Evolutionary conservation across 1,284 basidiomycete species (phyloP), one percentile per base, ranked within the genome.

Genomic region (Pseudozyma thailandica): DNA sequence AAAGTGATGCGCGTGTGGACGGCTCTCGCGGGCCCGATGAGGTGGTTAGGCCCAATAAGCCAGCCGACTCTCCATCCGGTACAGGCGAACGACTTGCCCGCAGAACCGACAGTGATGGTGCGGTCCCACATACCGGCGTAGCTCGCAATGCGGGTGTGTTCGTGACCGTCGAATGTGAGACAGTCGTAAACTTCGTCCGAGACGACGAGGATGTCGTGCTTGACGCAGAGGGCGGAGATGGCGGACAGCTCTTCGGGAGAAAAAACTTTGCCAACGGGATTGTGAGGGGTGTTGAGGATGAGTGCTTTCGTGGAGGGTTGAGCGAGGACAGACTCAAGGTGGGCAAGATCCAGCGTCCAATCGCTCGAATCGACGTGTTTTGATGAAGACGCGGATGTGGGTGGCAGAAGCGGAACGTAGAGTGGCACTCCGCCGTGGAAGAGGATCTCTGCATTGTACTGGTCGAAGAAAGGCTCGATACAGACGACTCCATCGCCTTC

Each of bases 1-100:
- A 98, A 98, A 18, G 97, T 91, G 80, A 98, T 95, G 39, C 95
- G 90, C 0, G 93, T 94, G 50, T 90, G 90, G 0, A 93, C 95
- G 4, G 93, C 93, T 20, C 96, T 87, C 5, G 92, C 90, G 1
- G 95, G 93, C 33, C 86, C 86, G 57, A 96, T 91, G 75, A 98
- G 91, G 37, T 89, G 89, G 21, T 88, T 82, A 5, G 93, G 92
- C 6, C 91, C 96, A 69, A 98, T 90, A 13, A 94, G 88, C 94
- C 94, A 98, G 55, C 95, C 96, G 23, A 98, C 89, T 57, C 96
- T 90, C 95, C 95, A 98, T 23, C 96, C 96, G 1, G 96, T 99
- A 8, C 93, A 93, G 16, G 95, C 92, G 83, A 99, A 99, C n/a
- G 92, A 90, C 86, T 84, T 79, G 71, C 91, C 91, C 12, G 89